These are phyloP conservation scores for Trichoderma gracile DNA, from an alignment of 2,329 filamentous ascomycete species.

Conservation along the genomic window DNA sequence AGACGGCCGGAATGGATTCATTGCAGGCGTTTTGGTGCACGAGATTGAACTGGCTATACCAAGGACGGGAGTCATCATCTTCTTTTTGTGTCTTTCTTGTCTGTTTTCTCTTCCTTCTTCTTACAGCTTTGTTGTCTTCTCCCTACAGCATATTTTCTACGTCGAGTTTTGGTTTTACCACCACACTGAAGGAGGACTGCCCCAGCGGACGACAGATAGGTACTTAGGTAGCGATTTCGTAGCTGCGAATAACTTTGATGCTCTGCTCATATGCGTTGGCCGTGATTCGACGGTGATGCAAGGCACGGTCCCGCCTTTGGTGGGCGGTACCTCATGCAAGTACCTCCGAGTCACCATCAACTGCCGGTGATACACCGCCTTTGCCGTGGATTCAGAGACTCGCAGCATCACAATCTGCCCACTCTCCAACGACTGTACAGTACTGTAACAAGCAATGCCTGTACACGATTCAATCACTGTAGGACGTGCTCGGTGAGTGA, in stretches of 20 bases:
- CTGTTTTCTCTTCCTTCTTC: too few relatives aligned
- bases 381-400: not conserved
- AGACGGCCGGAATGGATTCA: conserved; percentile 10
- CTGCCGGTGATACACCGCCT: not conserved
- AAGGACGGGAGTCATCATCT: conserved; percentile 26
- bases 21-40: conserved; percentile 38
- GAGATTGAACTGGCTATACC: conserved; percentile 40
- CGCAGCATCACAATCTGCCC: not conserved
- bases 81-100: not conserved
- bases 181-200: not conserved
- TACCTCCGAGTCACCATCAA: too few relatives aligned
- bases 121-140: conserved; percentile 25
- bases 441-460: not conserved
- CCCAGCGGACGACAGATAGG: not conserved
- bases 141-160: conserved; percentile 16
- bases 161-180: conserved; percentile 5
- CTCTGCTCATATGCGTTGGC: not conserved
- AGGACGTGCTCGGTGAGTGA: not conserved
- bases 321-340: not conserved
- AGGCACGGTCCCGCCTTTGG: too few relatives aligned
- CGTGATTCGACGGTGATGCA: too few relatives aligned
- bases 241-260: not conserved
- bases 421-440: not conserved
- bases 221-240: not conserved
- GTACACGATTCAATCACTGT: not conserved